These are phyloP conservation scores for Colletotrichum horii DNA, from an alignment of 2,329 filamentous ascomycete genomes.

Conservation along the genomic window DNA sequence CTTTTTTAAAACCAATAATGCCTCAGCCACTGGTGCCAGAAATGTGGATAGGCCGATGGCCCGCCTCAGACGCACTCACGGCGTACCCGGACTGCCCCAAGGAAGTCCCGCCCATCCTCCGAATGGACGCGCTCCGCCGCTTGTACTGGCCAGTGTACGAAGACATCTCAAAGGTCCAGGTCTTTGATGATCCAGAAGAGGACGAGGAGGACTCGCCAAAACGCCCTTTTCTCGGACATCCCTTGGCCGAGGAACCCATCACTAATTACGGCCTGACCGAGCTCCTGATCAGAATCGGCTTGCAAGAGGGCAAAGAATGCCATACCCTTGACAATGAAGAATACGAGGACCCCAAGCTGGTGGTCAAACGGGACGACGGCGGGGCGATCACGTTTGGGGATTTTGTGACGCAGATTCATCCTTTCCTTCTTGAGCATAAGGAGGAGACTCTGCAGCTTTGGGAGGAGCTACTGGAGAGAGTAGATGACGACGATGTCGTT, in stretches of 20 bases:
- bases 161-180: background rate
- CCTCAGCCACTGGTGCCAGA: background rate
- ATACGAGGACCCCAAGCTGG: background rate
- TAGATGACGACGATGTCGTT: background rate
- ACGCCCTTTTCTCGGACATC: background rate
- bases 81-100: background rate
- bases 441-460: background rate
- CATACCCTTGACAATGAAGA: background rate
- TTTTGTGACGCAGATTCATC: background rate
- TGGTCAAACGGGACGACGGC: background rate
- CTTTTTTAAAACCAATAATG: rapidly evolving
- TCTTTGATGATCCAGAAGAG: background rate
- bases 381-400: background rate
- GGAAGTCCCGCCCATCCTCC: background rate
- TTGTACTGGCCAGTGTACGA: background rate
- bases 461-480: background rate
- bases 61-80: background rate
- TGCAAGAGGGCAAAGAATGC: background rate
- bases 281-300: background rate
- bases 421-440: background rate
- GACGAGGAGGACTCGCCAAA: background rate
- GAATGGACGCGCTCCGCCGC: background rate
- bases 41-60: background rate
- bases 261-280: background rate
- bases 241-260: background rate